These are phyloP conservation scores for Boletus eberwhitei DNA, from an alignment of 768 basidiomycete species.

Conservation along the genomic window DNA sequence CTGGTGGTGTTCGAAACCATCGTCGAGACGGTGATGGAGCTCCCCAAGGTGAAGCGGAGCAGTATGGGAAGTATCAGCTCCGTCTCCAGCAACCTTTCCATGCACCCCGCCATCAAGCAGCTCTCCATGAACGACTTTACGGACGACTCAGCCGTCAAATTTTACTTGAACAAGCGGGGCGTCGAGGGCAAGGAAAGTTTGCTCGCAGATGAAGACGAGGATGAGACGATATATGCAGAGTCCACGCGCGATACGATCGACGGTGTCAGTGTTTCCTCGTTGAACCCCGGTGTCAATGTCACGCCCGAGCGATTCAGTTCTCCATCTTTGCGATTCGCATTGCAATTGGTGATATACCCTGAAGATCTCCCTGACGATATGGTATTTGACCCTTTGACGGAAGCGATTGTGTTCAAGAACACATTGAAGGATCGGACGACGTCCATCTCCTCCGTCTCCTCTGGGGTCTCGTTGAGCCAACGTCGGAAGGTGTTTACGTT, in stretches of 20 bases:
- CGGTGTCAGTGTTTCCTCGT: slow-evolving; percentile 17
- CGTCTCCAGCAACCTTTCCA: slow-evolving; percentile 85
- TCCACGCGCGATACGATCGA: slow-evolving; percentile 32
- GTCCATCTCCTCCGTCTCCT: slow-evolving; percentile 41
- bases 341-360: slow-evolving; percentile 85
- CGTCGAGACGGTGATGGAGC: slow-evolving; percentile 73
- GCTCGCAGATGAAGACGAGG: slow-evolving; percentile 43
- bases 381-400: slow-evolving; percentile 89
- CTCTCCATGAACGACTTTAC: slow-evolving; percentile 97
- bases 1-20: slow-evolving; percentile 87
- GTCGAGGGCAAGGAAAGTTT: slow-evolving; percentile 44
- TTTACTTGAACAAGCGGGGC: slow-evolving; percentile 78
- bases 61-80: slow-evolving; percentile 93
- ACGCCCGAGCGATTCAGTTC: slow-evolving; percentile 74
- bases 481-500: slow-evolving; percentile 86
- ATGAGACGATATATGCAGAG: slow-evolving; percentile 39
- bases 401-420: slow-evolving; percentile 88
- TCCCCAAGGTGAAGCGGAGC: slow-evolving; percentile 88
- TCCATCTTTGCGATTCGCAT: slow-evolving; percentile 78
- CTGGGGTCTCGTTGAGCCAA: slow-evolving; percentile 55
- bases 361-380: slow-evolving; percentile 93
- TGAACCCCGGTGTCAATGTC: slow-evolving; percentile 39
- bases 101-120: slow-evolving; percentile 94
- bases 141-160: slow-evolving; percentile 95
- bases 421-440: slow-evolving; percentile 57